phyloP scores from a whole-genome alignment of 768 basidiomycete genomes.

The Hericium coralloides region DNA sequence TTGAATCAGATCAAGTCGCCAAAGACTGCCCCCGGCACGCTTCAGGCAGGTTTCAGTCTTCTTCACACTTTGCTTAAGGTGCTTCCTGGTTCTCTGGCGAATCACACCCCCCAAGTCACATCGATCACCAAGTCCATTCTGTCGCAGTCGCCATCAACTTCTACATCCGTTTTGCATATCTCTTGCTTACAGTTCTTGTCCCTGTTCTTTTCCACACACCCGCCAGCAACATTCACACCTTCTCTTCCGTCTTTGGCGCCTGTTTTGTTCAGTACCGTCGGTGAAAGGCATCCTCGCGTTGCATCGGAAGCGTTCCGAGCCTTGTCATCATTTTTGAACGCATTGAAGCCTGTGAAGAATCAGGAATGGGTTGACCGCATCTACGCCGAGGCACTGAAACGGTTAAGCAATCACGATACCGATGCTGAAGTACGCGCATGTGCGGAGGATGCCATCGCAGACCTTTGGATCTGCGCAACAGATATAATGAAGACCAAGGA shows the following conservation, averaged over 20 bases:
- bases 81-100: conserved; percentile 74
- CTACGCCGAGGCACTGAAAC: conserved; percentile 63
- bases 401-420: conserved; percentile 74
- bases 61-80: conserved; percentile 70
- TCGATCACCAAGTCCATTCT: conserved; percentile 57
- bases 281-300: conserved; percentile 83
- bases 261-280: conserved; percentile 62
- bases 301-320: conserved; percentile 83
- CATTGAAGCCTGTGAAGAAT: conserved; percentile 59
- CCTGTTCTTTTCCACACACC: conserved; percentile 70
- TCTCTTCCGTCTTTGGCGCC: conserved; percentile 64
- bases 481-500: conserved; percentile 57
- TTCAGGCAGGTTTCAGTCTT: conserved; percentile 82
- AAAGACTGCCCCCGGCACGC: conserved; percentile 66
- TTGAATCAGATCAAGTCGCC: conserved; percentile 78
- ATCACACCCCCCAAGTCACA: conserved; percentile 55
- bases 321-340: conserved; percentile 73
- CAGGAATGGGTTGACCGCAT: conserved; percentile 62
- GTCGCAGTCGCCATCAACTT: conserved; percentile 59
- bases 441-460: conserved; percentile 77
- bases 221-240: conserved; percentile 45
- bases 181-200: conserved; percentile 81
- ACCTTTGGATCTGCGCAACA: conserved; percentile 82
- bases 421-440: conserved; percentile 83
- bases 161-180: conserved; percentile 75